Evolutionary conservation across 768 basidiomycete species (phyloP).

Genomic region (Cubamyces sp.): DNA sequence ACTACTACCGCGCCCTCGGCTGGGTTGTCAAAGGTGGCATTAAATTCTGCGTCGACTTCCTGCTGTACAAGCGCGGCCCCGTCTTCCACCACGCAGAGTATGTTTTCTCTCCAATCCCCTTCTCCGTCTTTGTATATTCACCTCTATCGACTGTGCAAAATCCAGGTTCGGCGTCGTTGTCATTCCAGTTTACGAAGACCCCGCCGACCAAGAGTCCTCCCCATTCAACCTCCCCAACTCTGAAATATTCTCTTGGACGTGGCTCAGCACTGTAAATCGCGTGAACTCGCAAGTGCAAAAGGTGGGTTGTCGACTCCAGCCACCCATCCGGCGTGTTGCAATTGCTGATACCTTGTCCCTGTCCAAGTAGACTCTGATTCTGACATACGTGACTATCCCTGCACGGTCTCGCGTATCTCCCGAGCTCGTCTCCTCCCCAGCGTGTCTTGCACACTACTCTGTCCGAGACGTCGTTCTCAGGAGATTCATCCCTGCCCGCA

Average conservation of each 20-base stretch:
- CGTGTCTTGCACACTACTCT: constrained; percentile 74
- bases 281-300: constrained; percentile 98
- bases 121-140: not conserved
- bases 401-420: constrained; percentile 59
- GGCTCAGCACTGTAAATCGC: constrained; percentile 96
- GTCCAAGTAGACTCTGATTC: constrained; percentile 75
- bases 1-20: constrained; percentile 94
- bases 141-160: not conserved
- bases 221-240: constrained; percentile 67
- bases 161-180: constrained; percentile 88
- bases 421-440: constrained; percentile 65
- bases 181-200: constrained; percentile 88
- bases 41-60: constrained; percentile 96
- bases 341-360: not conserved
- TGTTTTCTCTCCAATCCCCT: constrained; percentile 34
- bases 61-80: constrained; percentile 93
- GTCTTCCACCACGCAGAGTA: constrained; percentile 97
- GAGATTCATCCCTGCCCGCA: constrained; percentile 88
- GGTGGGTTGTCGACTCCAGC: constrained; percentile 44
- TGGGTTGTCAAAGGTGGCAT: constrained; percentile 97
- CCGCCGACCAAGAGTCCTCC: constrained; percentile 66
- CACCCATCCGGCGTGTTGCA: not conserved
- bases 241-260: constrained; percentile 85
- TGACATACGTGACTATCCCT: constrained; percentile 93
- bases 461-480: constrained; percentile 84